Conservation (phyloP, 2,329 filamentous ascomycete genomes). For the Cercospora sesami region DNA sequence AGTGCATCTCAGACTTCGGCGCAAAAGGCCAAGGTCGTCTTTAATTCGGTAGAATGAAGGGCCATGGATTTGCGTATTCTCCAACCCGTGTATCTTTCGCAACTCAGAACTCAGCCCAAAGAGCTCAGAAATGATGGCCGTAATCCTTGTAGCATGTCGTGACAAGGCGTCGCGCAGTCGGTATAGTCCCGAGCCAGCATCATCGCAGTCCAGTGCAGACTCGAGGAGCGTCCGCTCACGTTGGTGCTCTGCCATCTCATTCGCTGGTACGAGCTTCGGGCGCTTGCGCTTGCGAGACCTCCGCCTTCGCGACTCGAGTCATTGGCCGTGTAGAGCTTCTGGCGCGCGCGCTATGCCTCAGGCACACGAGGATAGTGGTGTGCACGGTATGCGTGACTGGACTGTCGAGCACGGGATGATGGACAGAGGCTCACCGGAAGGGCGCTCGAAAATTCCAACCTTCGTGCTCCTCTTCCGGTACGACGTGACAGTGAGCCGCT, state of each 20-base stretch:
- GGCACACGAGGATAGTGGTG: slow-evolving; percentile 5
- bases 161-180: slow-evolving; percentile 54
- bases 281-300: slow-evolving; percentile 15
- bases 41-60: slow-evolving; percentile 44
- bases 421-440: neutral
- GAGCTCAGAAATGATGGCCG: slow-evolving; percentile 55
- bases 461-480: slow-evolving; percentile 12
- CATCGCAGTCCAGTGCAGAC: slow-evolving; percentile 24
- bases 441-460: slow-evolving; percentile 4
- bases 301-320: slow-evolving; percentile 4
- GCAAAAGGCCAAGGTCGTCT: slow-evolving; percentile 52
- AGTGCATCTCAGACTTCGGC: slow-evolving; percentile 53
- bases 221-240: slow-evolving; percentile 19
- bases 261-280: slow-evolving; percentile 13
- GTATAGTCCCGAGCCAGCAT: slow-evolving; percentile 41
- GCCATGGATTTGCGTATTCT: slow-evolving; percentile 44
- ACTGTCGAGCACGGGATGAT: slow-evolving; percentile 24
- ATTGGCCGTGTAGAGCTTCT: neutral
- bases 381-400: slow-evolving; percentile 15
- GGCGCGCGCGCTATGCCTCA: slow-evolving; percentile 9
- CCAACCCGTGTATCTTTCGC: slow-evolving; percentile 49
- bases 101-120: slow-evolving; percentile 56
- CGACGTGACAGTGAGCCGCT: slow-evolving; percentile 15
- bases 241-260: slow-evolving; percentile 22
- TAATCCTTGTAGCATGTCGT: slow-evolving; percentile 54